Evolutionary conservation across 495 filamentous ascomycete genomes (phyloP), one percentile per base, ranked within the genome.

Genomic region (Elasticomyces elasticus): DNA sequence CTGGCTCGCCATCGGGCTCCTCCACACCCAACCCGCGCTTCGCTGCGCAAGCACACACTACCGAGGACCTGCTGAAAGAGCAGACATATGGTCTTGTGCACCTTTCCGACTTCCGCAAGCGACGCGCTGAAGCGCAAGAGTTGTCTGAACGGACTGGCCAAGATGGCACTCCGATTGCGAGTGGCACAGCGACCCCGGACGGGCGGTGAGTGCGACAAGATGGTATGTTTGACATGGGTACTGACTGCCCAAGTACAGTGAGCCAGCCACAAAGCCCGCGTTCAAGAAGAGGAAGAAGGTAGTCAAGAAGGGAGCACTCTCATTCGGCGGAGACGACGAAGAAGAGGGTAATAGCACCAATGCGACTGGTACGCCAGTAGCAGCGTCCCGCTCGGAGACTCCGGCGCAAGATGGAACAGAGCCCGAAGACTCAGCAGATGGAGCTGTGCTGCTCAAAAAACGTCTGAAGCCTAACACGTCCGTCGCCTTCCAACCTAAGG

Each of bases 51-150:
- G 81, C 77, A 49, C 76, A 83, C 51, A 90, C 89, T 0, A 85
- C 89, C 15, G 85, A 94, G 71, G 86, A 96, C 52, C 76, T 91
- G n/a, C 80, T 98, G 47, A 89, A 88, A 59, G 88, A 84, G 35
- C 85, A 89, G 66, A 98, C 92, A 1, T 89, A 95, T 49, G 92
- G 92, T 41, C 82, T 98, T 13, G 92, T 97, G 40, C 78, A 87
- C 51, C 81, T 96, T 37, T 86, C 83, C 60, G 92, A 97, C 66
- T 98, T 96, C 72, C 89, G 92, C 68, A 97, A 98, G 70, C 83
- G 92, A 35, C 89, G 92, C 68, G 91, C 89, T 59, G 88, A 98
- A 68, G 87, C 90, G 25, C 73, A 94, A 27, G 92, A 97, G 69
- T 86, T 88, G 64, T 27, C 41, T n/a, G 52, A 25, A 11, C 10